Evolutionary conservation across 2,329 filamentous ascomycete genomes (phyloP), one percentile per base, ranked within the genome.

Genomic region (Clarireedia paspali): DNA sequence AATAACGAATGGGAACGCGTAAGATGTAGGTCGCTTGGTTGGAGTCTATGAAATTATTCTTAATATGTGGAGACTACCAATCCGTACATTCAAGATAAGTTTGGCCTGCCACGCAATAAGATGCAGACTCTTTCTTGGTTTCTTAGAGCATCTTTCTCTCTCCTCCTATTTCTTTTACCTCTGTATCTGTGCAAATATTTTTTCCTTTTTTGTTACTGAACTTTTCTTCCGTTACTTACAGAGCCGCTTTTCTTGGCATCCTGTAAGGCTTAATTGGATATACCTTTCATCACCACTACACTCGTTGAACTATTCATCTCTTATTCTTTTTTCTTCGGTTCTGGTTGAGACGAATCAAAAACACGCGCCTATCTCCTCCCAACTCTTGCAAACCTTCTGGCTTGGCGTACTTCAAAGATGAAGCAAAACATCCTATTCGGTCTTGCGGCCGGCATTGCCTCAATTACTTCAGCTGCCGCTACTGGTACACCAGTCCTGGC

Each of bases 401-500:
- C 6, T n/a, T 3, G n/a, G 7, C 36, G 24, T 7, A 36, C 30
- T 10, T n/a, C 15, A 45, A 53, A 49, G 4, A 61, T 61, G 59
- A 61, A 47, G 47, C 48, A 51, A 20, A 52, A 27, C 17, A 47
- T 20, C 3, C 4, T 30, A 10, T 47, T 49, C 20, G 45, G 53
- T 20, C n/a, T 58, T 20, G 20, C 56, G 15, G 49, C 49, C 27
- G 51, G 42, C 1, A 15, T 50, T 30, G 53, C 40, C 27, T 50
- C 53, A 5, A n/a, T 47, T 44, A 23, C 56, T 7, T 49, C 27
- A 20, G 55, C 56, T 57, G 46, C 56, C 30, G 60, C 57, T 15
- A n/a, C 36, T 30, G 63, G 61, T 7, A 59, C 59, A 24, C 60
- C 62, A 24, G 60, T 61, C 6, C 20, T 64, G 38, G 57, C 40